These are phyloP conservation scores for Puya raimondii DNA, from an alignment of 176 grass and related monocot genomes.

Conservation along the genomic window DNA sequence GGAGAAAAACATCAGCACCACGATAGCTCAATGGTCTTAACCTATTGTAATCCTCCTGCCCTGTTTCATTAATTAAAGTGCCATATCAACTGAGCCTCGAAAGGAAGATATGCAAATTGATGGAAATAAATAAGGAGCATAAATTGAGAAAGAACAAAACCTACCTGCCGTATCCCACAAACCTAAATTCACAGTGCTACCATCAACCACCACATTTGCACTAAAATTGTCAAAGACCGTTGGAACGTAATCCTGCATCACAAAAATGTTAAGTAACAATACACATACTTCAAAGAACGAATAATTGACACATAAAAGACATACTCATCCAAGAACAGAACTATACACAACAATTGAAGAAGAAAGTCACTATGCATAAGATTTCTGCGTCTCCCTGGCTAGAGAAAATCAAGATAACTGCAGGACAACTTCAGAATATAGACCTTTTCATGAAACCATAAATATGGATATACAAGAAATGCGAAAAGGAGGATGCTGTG, in stretches of 20 bases:
- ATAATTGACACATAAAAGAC: background rate
- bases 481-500: no score
- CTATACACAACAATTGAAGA: background rate
- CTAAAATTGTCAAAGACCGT: slow-evolving; percentile 68
- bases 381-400: background rate
- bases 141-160: background rate
- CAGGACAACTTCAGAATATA: background rate
- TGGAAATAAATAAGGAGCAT: background rate
- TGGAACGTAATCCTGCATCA: slow-evolving; percentile 55
- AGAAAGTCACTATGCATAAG: background rate
- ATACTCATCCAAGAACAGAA: background rate
- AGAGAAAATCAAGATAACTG: background rate
- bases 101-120: background rate
- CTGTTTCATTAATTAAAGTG: slow-evolving; percentile 26
- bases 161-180: slow-evolving; percentile 66
- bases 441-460: background rate
- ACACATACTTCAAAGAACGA: background rate
- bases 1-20: slow-evolving; percentile 65
- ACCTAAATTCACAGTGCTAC: slow-evolving; percentile 60
- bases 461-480: no score
- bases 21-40: slow-evolving; percentile 63
- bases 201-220: slow-evolving; percentile 60
- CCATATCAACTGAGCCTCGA: background rate
- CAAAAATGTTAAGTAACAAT: slow-evolving; percentile 10
- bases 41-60: slow-evolving; percentile 74